A percentile compares a stretch with the other conserved stretches of the same genome.
Conservation (phyloP, 495 filamentous ascomycete genomes). For the Neurospora sp. region DNA sequence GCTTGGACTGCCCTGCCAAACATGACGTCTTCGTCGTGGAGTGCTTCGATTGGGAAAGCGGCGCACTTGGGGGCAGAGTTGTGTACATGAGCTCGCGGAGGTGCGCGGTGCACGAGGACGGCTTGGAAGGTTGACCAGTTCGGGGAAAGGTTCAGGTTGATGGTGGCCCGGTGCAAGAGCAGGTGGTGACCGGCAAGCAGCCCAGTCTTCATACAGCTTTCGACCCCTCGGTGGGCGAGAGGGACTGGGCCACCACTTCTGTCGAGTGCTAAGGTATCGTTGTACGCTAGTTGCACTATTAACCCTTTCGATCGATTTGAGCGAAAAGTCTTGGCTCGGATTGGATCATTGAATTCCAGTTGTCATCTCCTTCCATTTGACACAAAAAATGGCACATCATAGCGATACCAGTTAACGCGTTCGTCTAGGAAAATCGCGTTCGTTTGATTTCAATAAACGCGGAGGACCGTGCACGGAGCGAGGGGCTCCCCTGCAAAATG, state of each 20-base stretch:
- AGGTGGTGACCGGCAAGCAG: constrained; percentile 12
- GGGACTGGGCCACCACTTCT: not conserved
- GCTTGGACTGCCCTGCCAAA: constrained; percentile 12
- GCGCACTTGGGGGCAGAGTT: constrained; percentile 1
- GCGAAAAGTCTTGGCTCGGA: not conserved
- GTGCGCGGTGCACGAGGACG: not conserved
- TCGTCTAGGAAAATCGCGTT: not conserved
- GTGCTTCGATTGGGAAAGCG: not conserved
- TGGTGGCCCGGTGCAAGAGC: constrained; percentile 15
- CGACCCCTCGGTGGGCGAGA: constrained; percentile 2
- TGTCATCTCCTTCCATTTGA: not conserved
- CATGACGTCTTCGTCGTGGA: constrained; percentile 10
- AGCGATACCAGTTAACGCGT: not conserved
- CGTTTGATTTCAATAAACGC: not conserved
- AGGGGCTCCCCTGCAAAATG: not conserved
- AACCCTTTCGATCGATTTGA: not conserved
- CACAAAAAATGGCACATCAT: not conserved
- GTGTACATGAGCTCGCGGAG: constrained; percentile 5
- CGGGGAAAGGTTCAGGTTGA: constrained; percentile 3
- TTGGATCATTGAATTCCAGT: not conserved
- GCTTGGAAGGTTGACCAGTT: constrained; percentile 1
- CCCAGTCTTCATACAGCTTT: constrained; percentile 22
- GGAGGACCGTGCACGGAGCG: not conserved
- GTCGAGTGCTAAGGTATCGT: not conserved
- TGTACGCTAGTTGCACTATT: not conserved